These are phyloP conservation scores for Pseudoneurospora amorphoporcata DNA, from an alignment of 495 filamentous ascomycete genomes.

Conservation along the genomic window DNA sequence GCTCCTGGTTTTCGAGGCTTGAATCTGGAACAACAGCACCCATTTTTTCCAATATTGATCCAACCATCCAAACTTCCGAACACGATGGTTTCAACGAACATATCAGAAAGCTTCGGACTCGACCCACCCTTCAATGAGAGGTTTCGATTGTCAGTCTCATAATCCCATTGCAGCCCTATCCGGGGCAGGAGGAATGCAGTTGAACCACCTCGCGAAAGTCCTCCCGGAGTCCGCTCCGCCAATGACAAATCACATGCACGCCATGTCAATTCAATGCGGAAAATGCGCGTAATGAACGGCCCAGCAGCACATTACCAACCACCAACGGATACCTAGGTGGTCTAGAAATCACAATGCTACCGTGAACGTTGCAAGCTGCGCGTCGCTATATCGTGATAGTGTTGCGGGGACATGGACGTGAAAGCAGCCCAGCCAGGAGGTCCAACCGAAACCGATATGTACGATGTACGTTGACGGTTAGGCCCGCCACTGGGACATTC, in stretches of 20 bases:
- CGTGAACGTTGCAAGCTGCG: neutral
- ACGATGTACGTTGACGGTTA: neutral
- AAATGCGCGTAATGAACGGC: too few species aligned
- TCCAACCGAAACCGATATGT: neutral
- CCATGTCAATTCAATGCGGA: neutral
- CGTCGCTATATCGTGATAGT: too few species aligned
- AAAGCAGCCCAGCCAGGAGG: too few species aligned
- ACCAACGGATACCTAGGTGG: neutral
- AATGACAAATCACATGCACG: neutral
- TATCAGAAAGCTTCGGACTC: neutral
- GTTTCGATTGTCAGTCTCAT: too few species aligned
- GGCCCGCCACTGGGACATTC: neutral
- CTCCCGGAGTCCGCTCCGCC: neutral
- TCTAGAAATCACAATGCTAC: neutral
- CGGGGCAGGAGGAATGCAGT: too few species aligned
- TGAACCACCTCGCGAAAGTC: neutral
- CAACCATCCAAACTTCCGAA: neutral
- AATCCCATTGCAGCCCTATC: neutral
- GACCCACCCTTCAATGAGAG: neutral
- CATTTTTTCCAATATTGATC: neutral
- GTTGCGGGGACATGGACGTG: neutral
- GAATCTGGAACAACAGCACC: neutral
- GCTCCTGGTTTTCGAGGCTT: neutral
- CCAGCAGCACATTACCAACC: neutral
- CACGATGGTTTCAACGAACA: neutral